Conservation (phyloP, 176 grass and related monocot genomes). For the bread wheat (Triticum aestivum) region DNA sequence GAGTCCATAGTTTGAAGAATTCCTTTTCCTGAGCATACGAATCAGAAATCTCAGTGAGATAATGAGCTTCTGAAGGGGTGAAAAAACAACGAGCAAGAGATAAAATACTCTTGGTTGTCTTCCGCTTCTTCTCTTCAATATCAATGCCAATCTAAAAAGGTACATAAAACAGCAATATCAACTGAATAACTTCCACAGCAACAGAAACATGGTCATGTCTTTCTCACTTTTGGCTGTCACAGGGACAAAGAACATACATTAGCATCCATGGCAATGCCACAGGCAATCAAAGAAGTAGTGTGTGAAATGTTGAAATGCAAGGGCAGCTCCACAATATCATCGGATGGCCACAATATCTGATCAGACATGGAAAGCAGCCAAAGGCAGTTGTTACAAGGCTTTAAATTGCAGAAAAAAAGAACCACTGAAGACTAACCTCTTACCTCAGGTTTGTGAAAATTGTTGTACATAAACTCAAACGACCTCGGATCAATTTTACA, state of each 20-base stretch:
- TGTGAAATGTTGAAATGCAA: constrained; percentile 95
- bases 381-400: neutral
- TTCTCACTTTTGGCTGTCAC: neutral
- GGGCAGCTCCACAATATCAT: constrained; percentile 38
- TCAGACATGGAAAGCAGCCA: constrained; percentile 35
- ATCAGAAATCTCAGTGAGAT: constrained; percentile 52
- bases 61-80: constrained; percentile 66
- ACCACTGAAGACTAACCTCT: constrained; percentile 1
- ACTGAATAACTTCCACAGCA: constrained; percentile 6
- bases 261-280: constrained; percentile 55
- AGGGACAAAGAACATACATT: constrained; percentile 48
- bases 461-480: constrained; percentile 77
- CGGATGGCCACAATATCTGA: constrained; percentile 60
- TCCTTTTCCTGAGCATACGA: constrained; percentile 61
- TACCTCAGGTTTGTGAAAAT: constrained; percentile 94
- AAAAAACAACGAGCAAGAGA: constrained; percentile 81
- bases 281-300: constrained; percentile 80
- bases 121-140: constrained; percentile 73
- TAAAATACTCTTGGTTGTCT: constrained; percentile 54
- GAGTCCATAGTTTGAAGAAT: constrained; percentile 94
- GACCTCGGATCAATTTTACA: constrained; percentile 63
- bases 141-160: constrained; percentile 79
- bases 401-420: neutral
- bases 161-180: neutral
- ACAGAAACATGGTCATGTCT: neutral